Percentiles rank a stretch among this genome's conserved stretches.
These are phyloP conservation scores for Bipolaris victoriae DNA, from an alignment of 2,329 filamentous ascomycete species.

Conservation along the genomic window DNA sequence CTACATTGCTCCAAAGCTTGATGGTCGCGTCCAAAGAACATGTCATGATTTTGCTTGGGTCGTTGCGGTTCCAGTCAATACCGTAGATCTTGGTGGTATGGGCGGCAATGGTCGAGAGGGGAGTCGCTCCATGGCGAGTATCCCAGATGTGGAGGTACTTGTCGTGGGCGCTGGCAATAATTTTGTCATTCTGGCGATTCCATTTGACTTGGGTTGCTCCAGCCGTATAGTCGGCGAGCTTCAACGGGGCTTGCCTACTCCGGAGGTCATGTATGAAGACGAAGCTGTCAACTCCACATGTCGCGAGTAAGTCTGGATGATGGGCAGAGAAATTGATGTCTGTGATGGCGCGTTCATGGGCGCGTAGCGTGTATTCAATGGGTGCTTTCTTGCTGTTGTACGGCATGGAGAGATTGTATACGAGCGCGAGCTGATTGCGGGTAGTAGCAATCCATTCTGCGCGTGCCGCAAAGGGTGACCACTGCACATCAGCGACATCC, in stretches of 20 bases:
- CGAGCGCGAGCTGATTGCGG: constrained; percentile 89
- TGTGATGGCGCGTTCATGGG: constrained; percentile 86
- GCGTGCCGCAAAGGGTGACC: constrained; percentile 88
- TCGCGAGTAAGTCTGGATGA: constrained; percentile 85
- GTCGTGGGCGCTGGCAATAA: constrained; percentile 90
- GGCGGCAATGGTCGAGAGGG: constrained; percentile 82
- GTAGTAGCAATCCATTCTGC: constrained; percentile 95
- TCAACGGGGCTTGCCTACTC: constrained; percentile 45
- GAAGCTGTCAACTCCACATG: constrained; percentile 90
- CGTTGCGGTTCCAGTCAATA: constrained; percentile 88
- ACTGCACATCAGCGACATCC: constrained; percentile 95
- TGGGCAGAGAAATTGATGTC: constrained; percentile 97
- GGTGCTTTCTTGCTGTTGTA: constrained; percentile 67
- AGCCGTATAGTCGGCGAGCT: constrained; percentile 89
- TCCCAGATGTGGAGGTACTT: constrained; percentile 90
- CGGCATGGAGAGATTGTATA: constrained; percentile 81
- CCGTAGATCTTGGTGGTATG: constrained; percentile 95
- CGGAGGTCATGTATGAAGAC: constrained; percentile 92
- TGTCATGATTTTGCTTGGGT: constrained; percentile 74
- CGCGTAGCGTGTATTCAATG: constrained; percentile 87
- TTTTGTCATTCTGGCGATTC: constrained; percentile 84
- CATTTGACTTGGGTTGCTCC: constrained; percentile 96
- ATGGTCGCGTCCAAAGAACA: constrained; percentile 92
- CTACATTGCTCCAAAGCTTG: constrained; percentile 86
- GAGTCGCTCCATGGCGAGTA: constrained; percentile 76